phyloP scores from a whole-genome alignment of 257 asterid genomes.

The Nicotiana attenuata region DNA sequence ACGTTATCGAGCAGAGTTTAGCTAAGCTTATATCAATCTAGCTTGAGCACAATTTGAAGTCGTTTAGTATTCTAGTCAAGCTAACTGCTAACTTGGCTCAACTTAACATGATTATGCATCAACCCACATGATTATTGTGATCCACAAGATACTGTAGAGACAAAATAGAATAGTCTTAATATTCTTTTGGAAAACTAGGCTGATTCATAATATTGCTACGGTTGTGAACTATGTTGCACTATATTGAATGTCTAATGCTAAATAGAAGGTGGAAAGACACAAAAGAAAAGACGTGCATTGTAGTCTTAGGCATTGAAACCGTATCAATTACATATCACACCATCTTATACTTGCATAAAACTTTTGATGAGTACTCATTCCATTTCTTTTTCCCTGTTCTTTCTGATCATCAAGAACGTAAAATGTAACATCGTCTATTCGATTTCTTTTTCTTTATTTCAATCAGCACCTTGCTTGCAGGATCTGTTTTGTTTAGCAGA shows the following conservation, averaged over 20 bases:
- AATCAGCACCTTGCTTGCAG: not conserved
- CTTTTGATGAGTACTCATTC: not conserved
- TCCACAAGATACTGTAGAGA: not conserved
- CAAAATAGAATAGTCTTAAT: not conserved
- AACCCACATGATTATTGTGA: not conserved
- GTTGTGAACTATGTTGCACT: not conserved
- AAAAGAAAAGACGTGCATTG: not conserved
- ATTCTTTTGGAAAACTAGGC: too few relatives aligned
- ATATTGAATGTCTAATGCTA: not conserved
- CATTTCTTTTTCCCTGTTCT: not conserved
- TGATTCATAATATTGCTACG: not conserved
- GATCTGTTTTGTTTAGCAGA: too few relatives aligned
- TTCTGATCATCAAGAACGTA: not conserved
- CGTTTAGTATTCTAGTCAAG: not conserved
- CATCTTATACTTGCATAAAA: not conserved
- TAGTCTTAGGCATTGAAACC: not conserved
- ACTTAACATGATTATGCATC: not conserved
- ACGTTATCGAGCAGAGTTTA: not conserved
- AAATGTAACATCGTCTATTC: not conserved
- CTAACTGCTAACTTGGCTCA: not conserved
- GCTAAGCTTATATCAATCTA: not conserved
- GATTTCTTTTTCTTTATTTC: not conserved
- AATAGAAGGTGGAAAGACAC: not conserved
- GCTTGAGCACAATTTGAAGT: not conserved
- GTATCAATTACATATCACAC: not conserved